Conservation (phyloP, 768 basidiomycete species). For the Lactarius indigo region DNA sequence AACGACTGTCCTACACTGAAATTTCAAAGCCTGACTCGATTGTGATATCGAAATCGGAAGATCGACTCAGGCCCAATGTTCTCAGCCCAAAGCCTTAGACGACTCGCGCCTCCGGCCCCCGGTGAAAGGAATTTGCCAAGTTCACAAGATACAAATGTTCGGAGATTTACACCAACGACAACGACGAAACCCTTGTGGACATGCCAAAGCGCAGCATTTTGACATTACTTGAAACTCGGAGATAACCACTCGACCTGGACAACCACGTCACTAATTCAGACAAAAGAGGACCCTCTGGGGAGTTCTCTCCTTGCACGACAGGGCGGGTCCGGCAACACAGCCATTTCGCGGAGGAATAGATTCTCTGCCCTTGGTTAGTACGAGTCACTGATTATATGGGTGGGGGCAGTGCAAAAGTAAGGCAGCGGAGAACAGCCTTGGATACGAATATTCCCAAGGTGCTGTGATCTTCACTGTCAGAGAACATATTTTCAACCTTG, state of each 20-base stretch:
- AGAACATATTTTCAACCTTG: neutral
- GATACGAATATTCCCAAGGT: slow-evolving; percentile 3
- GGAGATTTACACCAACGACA: neutral
- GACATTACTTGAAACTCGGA: neutral
- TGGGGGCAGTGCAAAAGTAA: slow-evolving; percentile 12
- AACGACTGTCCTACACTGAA: neutral
- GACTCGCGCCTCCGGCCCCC: neutral
- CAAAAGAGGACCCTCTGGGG: neutral
- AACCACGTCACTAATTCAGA: slow-evolving; percentile 3
- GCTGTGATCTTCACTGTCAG: neutral
- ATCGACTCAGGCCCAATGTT: neutral
- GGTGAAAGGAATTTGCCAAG: neutral
- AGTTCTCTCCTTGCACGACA: neutral
- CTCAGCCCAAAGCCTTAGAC: neutral
- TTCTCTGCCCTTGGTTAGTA: neutral
- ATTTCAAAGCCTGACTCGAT: neutral
- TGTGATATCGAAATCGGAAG: neutral
- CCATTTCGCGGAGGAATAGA: neutral
- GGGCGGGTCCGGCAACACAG: slow-evolving; percentile 3
- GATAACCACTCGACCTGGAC: neutral
- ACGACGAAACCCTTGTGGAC: neutral
- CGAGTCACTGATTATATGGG: neutral
- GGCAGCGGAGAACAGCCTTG: slow-evolving; percentile 20
- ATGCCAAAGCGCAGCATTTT: neutral
- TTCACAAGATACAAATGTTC: neutral